Evolutionary conservation across 257 asterid species (phyloP).

Genomic region (Linaria vulgaris): DNA sequence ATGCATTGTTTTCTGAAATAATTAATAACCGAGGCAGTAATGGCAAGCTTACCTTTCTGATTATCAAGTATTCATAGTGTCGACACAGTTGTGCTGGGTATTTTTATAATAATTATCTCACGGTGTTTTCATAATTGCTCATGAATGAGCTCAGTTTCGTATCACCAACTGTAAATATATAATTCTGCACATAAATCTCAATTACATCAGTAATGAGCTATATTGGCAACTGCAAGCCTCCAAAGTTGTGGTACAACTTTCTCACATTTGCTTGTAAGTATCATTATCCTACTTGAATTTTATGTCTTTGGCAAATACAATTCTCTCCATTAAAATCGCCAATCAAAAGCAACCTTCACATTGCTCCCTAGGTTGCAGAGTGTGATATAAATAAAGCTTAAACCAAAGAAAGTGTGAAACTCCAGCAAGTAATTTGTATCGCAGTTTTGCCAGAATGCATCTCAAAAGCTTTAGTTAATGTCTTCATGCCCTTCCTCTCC

Average conservation of each 20-base stretch:
- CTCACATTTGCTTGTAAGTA: background rate
- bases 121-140: slow-evolving; percentile 11
- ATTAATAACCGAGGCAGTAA: slow-evolving; percentile 24
- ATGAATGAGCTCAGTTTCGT: slow-evolving; percentile 16
- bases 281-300: background rate
- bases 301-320: background rate
- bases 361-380: background rate
- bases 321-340: background rate
- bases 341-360: background rate
- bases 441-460: background rate
- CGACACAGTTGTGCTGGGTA: slow-evolving; percentile 7
- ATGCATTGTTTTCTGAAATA: no score
- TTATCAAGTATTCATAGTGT: slow-evolving; percentile 1
- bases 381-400: background rate
- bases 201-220: background rate
- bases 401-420: slow-evolving; percentile 8
- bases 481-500: background rate
- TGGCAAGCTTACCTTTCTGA: slow-evolving; percentile 15
- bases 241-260: background rate
- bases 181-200: background rate
- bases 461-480: background rate
- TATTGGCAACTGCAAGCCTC: background rate
- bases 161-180: slow-evolving; percentile 11
- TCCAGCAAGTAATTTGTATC: background rate
- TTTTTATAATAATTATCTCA: slow-evolving; percentile 5